A percentile compares a stretch with the other conserved stretches of the same genome.
Conservation (phyloP, 2,329 filamentous ascomycete genomes). For the Colletotrichum sp. region DNA sequence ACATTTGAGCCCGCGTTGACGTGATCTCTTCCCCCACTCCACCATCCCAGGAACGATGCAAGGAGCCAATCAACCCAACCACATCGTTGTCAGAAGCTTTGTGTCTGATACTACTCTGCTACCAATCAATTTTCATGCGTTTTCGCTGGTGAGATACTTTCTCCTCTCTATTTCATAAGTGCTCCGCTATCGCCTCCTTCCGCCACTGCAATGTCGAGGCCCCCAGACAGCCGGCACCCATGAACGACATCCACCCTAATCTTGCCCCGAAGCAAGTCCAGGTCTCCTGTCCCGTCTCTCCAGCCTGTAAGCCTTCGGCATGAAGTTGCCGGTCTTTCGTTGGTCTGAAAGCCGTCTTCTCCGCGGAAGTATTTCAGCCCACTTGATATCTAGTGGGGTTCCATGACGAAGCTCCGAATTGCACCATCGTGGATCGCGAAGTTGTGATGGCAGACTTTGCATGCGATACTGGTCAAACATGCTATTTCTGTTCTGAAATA, state of each 20-base stretch:
- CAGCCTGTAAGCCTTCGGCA: neutral
- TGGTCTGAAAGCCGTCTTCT: neutral
- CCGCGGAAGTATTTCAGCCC: neutral
- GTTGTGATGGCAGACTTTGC: conserved; percentile 1
- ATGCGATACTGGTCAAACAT: neutral
- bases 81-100: neutral
- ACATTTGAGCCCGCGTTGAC: neutral
- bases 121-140: neutral
- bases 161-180: neutral
- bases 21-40: neutral
- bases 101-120: neutral
- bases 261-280: neutral
- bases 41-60: neutral
- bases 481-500: neutral
- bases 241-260: neutral
- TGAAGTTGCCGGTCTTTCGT: neutral
- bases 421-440: neutral
- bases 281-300: too few relatives aligned
- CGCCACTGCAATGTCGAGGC: neutral
- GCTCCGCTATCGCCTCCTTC: neutral
- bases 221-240: neutral
- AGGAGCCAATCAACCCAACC: neutral
- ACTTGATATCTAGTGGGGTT: neutral
- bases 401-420: neutral
- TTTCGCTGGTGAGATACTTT: neutral